phyloP scores from a whole-genome alignment of 495 filamentous ascomycete genomes.

The Hypoxylon lienhwacheense region DNA sequence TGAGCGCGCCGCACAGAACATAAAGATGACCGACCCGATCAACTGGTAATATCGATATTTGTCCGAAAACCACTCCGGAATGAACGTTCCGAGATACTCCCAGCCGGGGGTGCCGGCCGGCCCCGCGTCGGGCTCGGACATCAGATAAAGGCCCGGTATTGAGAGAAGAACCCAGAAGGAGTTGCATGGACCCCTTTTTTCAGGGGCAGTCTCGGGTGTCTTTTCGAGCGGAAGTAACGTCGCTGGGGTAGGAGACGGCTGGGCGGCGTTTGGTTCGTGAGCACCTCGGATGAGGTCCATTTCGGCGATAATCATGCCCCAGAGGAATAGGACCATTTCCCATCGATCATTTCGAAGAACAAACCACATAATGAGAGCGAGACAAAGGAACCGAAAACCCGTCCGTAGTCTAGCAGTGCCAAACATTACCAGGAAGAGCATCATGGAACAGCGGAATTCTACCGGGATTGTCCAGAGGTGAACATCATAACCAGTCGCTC shows the following conservation, averaged over 20 bases:
- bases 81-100: constrained; percentile 40
- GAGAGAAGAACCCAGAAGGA: constrained; percentile 32
- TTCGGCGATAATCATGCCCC: constrained; percentile 48
- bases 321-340: constrained; percentile 50
- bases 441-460: constrained; percentile 66
- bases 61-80: constrained; percentile 46
- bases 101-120: constrained; percentile 45
- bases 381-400: constrained; percentile 29
- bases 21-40: constrained; percentile 45
- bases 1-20: constrained; percentile 41
- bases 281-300: constrained; percentile 40
- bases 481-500: constrained; percentile 60
- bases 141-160: constrained; percentile 44
- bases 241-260: constrained; percentile 16
- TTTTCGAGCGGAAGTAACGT: constrained; percentile 29
- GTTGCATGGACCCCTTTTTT: constrained; percentile 15
- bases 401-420: constrained; percentile 44
- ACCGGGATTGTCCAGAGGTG: constrained; percentile 76
- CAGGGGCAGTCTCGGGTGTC: constrained; percentile 1
- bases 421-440: constrained; percentile 63
- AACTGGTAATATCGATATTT: constrained; percentile 50
- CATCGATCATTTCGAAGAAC: constrained; percentile 40
- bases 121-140: constrained; percentile 47
- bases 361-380: constrained; percentile 38
- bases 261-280: constrained; percentile 24